Percentiles rank a stretch among this genome's conserved stretches.
Conservation (phyloP, 352 stramenopile genomes). For the Pythium dissotocum region DNA sequence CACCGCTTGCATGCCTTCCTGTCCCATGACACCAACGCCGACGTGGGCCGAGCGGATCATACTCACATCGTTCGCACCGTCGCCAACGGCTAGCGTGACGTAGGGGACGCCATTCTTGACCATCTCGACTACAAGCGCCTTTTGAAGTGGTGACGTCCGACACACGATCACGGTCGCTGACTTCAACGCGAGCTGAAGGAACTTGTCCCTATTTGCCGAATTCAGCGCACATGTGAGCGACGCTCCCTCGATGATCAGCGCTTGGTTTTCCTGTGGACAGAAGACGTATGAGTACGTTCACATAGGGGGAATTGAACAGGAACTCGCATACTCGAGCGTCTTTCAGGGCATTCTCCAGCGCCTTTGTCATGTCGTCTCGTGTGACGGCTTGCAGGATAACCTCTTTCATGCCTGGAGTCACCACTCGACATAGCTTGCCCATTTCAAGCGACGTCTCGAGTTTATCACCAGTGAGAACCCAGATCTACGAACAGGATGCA, state of each 20-base stretch:
- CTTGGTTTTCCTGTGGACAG: slow-evolving; percentile 52
- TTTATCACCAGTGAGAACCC: slow-evolving; percentile 97
- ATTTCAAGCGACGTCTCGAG: slow-evolving; percentile 99
- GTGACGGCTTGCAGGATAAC: slow-evolving; percentile 52
- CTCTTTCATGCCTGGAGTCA: slow-evolving; percentile 85
- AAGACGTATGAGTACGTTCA: background rate
- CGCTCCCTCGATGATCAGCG: slow-evolving; percentile 65
- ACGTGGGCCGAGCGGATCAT: slow-evolving; percentile 99
- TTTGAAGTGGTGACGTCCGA: slow-evolving; percentile 88
- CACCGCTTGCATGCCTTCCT: slow-evolving; percentile 94
- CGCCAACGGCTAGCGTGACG: slow-evolving; percentile 96
- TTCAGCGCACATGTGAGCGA: slow-evolving; percentile 62
- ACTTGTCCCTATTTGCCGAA: slow-evolving; percentile 54
- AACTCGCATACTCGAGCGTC: slow-evolving; percentile 38
- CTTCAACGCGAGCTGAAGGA: slow-evolving; percentile 65
- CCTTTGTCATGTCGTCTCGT: slow-evolving; percentile 49
- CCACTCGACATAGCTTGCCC: slow-evolving; percentile 88
- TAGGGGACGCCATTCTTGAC: slow-evolving; percentile 82
- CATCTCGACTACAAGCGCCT: slow-evolving; percentile 92
- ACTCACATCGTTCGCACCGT: slow-evolving; percentile 98
- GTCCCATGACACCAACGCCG: slow-evolving; percentile 96
- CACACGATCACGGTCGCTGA: slow-evolving; percentile 89
- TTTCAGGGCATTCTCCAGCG: slow-evolving; percentile 49
- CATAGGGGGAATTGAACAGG: background rate
- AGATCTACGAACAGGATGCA: slow-evolving; percentile 55